These are phyloP conservation scores for Ogataea angusta DNA, from an alignment of 805 yeast genomes.

Conservation along the genomic window DNA sequence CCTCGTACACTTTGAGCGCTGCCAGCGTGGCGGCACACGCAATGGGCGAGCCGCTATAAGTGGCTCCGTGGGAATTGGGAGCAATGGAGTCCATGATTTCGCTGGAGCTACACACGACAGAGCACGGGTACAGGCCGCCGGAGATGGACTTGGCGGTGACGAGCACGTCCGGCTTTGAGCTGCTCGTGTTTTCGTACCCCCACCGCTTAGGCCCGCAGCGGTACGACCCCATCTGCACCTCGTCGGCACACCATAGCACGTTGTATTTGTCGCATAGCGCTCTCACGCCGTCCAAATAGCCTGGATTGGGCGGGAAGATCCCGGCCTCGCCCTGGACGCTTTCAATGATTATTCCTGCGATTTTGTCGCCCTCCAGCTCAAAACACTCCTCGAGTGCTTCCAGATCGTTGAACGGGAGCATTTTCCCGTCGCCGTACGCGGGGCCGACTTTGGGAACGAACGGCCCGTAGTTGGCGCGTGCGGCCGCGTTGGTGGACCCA, in stretches of 20 bases:
- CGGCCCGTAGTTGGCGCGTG: constrained; percentile 34
- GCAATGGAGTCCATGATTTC: constrained; percentile 27
- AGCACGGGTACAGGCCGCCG: constrained; percentile 30
- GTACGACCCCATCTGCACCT: constrained; percentile 37
- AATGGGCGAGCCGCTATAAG: constrained; percentile 30
- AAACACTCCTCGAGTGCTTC: constrained; percentile 28
- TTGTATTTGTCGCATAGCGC: constrained; percentile 32
- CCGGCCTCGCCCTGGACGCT: constrained; percentile 42
- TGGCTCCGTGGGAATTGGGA: constrained; percentile 30
- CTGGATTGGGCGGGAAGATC: constrained; percentile 34
- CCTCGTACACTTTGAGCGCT: constrained; percentile 27
- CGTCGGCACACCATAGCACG: constrained; percentile 35
- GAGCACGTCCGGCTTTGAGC: constrained; percentile 27
- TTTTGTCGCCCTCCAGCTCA: constrained; percentile 27
- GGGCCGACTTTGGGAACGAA: constrained; percentile 31
- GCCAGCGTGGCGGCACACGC: constrained; percentile 27
- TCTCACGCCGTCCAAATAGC: constrained; percentile 31
- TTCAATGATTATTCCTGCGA: constrained; percentile 37
- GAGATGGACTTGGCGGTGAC: constrained; percentile 29
- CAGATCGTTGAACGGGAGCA: constrained; percentile 27
- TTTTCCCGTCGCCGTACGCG: constrained; percentile 30
- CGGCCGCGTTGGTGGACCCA: constrained; percentile 32
- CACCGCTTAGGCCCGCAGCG: constrained; percentile 35
- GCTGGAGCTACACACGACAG: constrained; percentile 21
- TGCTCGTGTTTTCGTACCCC: constrained; percentile 34